Evolutionary conservation across 345 rosid genomes (phyloP), one percentile per base, ranked within the genome.

Genomic region (Bruguiera gymnorhiza): DNA sequence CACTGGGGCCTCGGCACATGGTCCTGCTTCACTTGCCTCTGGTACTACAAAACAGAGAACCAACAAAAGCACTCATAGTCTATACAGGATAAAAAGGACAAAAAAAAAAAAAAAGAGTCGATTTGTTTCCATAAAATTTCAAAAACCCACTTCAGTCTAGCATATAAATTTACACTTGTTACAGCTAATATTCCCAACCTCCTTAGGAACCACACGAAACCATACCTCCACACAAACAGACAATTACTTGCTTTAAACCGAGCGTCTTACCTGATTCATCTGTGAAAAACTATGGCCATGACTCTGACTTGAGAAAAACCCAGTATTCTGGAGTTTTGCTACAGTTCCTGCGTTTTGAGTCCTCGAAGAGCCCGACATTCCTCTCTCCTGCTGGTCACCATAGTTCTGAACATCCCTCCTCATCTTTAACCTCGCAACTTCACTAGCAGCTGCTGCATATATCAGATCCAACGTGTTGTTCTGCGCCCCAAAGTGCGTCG

Each of bases 381-480:
- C 72, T 21, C 65, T 70, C 11, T 34, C 63, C 24, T 70, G 63
- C 9, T 3, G 21, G 20, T 26, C 53, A 24, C 16, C 52, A 36
- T 3, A 50, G 46, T 27, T 70, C 31, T 8, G 27, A 5, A 52
- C 69, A 6, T 63, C 74, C 24, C 36, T 48, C 63, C 9, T 61
- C 73, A 74, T 74, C 51, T 70, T 78, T 21, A 78, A 36, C 69
- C 71, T 61, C 1, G 72, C 71, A 56, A 78, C 50, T 30, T 70
- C 65, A 5, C 68, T 78, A 2, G 82, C 75, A 30, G 78, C 78
- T 0, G 78, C 78, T 0, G 56, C 78, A 32, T 55, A 70, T 43
- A 74, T 70, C 43, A 62, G 66, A n/a, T 78, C 81, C 81, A 60
- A 66, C 3, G 72, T 56, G 8, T 78, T 56, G 43, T 62, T 56